Evolutionary conservation across 345 rosid genomes (phyloP).

Genomic region (Odontarrhena argentea): DNA sequence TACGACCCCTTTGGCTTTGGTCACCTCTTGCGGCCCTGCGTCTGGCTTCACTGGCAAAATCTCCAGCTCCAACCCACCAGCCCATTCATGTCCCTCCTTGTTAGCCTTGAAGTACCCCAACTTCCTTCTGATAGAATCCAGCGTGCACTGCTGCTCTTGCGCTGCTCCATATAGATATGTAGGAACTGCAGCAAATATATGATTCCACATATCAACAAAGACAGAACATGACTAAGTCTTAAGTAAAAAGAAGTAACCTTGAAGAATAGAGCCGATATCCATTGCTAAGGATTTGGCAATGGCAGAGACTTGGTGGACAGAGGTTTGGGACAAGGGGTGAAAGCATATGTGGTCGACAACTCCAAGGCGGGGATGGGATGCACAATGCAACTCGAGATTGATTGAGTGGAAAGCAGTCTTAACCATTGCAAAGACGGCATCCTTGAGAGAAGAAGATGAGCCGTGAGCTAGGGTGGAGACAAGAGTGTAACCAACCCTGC

Average conservation of each 20-base stretch:
- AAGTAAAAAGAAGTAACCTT: slow-evolving; percentile 50
- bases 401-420: slow-evolving; percentile 70
- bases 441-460: slow-evolving; percentile 51
- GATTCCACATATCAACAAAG: slow-evolving; percentile 9
- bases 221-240: neutral
- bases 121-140: slow-evolving; percentile 82
- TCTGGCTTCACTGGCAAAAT: slow-evolving; percentile 62
- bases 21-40: slow-evolving; percentile 61
- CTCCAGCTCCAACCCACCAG: slow-evolving; percentile 60
- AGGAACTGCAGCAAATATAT: slow-evolving; percentile 60
- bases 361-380: slow-evolving; percentile 90
- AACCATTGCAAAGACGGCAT: slow-evolving; percentile 74
- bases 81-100: slow-evolving; percentile 62
- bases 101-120: slow-evolving; percentile 89
- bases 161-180: slow-evolving; percentile 83
- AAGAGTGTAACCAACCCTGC: slow-evolving; percentile 82
- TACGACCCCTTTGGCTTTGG: slow-evolving; percentile 60
- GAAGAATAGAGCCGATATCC: slow-evolving; percentile 67
- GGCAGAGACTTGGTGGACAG: slow-evolving; percentile 62
- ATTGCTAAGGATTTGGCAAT: slow-evolving; percentile 69
- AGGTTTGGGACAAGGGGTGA: slow-evolving; percentile 67
- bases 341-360: slow-evolving; percentile 93
- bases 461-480: slow-evolving; percentile 54
- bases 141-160: slow-evolving; percentile 55
- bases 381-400: slow-evolving; percentile 64